A percentile compares a stretch with the other conserved stretches of the same genome.
Evolutionary conservation across 768 basidiomycete genomes (phyloP).

Genomic region (Tylopilus vinaceipallidus): DNA sequence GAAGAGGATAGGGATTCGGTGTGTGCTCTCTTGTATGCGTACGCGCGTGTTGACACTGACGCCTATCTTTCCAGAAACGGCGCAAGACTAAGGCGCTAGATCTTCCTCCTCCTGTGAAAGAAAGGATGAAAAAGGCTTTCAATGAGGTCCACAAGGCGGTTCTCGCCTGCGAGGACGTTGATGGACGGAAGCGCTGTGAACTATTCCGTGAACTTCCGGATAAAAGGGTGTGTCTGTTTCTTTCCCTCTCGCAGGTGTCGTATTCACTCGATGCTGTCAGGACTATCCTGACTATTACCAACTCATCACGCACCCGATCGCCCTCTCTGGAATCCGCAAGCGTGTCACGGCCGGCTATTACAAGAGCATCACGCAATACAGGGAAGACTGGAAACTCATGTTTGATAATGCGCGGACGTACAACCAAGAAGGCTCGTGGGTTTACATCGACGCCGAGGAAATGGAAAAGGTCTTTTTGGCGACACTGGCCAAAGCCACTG

Average conservation of each 20-base stretch:
- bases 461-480: constrained; percentile 88
- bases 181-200: constrained; percentile 78
- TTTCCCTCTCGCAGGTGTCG: neutral
- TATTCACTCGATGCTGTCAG: constrained; percentile 37
- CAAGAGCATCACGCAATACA: constrained; percentile 70
- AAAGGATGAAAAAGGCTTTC: constrained; percentile 84
- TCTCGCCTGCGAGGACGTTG: constrained; percentile 64
- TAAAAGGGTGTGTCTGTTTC: constrained; percentile 50
- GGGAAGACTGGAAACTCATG: constrained; percentile 85
- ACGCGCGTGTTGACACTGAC: neutral
- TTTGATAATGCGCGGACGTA: constrained; percentile 92
- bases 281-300: constrained; percentile 93
- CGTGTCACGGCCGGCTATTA: constrained; percentile 63
- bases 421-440: constrained; percentile 94
- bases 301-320: constrained; percentile 84
- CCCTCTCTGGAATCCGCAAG: constrained; percentile 83
- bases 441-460: constrained; percentile 90
- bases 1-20: constrained; percentile 77
- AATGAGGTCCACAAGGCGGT: constrained; percentile 75
- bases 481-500: constrained; percentile 61
- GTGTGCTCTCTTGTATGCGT: constrained; percentile 25
- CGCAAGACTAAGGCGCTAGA: constrained; percentile 73
- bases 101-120: constrained; percentile 54
- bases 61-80: constrained; percentile 59
- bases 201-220: constrained; percentile 88